Percentiles rank a stretch among this genome's conserved stretches.
phyloP scores from a whole-genome alignment of 2,329 filamentous ascomycete species.

The Leptographium wingfieldii region DNA sequence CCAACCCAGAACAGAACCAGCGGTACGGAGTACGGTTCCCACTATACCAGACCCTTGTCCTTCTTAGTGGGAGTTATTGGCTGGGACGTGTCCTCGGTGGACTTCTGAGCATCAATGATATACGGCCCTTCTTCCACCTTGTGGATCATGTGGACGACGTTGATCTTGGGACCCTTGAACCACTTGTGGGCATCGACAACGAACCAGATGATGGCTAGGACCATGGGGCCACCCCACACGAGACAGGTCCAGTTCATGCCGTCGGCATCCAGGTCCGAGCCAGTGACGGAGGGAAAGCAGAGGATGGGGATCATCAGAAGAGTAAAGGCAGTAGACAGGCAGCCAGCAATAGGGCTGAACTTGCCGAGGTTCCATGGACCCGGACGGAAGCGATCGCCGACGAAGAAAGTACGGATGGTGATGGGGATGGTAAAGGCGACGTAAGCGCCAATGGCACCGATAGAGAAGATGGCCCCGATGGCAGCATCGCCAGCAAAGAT shows the following conservation, averaged over 20 bases:
- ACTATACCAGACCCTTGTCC: neutral
- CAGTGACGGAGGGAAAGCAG: slow-evolving; percentile 48
- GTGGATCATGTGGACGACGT: slow-evolving; percentile 31
- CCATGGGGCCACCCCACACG: slow-evolving; percentile 53
- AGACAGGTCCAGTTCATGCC: slow-evolving; percentile 59
- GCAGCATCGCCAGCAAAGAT: slow-evolving; percentile 51
- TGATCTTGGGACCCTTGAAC: slow-evolving; percentile 61
- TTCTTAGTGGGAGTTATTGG: neutral
- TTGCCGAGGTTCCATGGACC: slow-evolving; percentile 58
- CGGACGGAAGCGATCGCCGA: slow-evolving; percentile 48
- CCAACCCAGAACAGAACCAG: neutral
- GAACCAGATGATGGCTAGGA: slow-evolving; percentile 48
- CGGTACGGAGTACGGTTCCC: neutral
- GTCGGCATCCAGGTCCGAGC: slow-evolving; percentile 33
- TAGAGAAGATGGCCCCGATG: slow-evolving; percentile 56
- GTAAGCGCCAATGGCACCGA: slow-evolving; percentile 57
- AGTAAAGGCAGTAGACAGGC: slow-evolving; percentile 45
- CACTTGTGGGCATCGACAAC: slow-evolving; percentile 49
- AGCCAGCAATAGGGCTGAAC: slow-evolving; percentile 43
- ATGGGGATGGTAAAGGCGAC: slow-evolving; percentile 47
- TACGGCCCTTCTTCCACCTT: slow-evolving; percentile 3
- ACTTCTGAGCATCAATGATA: slow-evolving; percentile 9
- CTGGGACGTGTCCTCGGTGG: neutral
- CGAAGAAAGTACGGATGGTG: slow-evolving; percentile 45
- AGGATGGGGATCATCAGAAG: slow-evolving; percentile 55